Percentiles rank a stretch among this genome's conserved stretches.
These are phyloP conservation scores for Diutina catenulata DNA, from an alignment of 1,139 yeast genomes.

Conservation along the genomic window DNA sequence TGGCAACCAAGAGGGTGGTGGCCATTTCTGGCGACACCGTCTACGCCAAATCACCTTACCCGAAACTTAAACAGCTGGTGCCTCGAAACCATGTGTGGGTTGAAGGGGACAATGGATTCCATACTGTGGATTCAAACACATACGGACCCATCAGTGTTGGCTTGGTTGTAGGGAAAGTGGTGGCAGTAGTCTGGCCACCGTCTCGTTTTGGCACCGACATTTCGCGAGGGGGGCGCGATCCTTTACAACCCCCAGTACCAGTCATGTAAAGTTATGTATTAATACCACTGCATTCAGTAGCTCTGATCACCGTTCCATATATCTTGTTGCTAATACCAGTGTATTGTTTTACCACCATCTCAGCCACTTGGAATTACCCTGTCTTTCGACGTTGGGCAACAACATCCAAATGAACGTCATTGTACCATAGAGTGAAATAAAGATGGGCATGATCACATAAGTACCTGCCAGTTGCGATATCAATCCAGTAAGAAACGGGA, in stretches of 20 bases:
- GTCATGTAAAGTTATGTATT: no score
- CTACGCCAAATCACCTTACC: slow-evolving; percentile 48
- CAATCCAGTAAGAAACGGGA: slow-evolving; percentile 46
- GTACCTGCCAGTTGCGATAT: slow-evolving; percentile 41
- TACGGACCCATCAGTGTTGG: slow-evolving; percentile 84
- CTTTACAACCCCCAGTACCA: no score
- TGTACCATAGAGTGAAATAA: slow-evolving; percentile 25
- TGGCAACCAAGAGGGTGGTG: slow-evolving; percentile 66
- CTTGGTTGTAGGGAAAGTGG: slow-evolving; percentile 63
- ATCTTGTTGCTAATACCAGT: no score
- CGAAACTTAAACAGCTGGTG: slow-evolving; percentile 44
- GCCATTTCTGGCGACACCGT: slow-evolving; percentile 66
- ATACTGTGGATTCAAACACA: slow-evolving; percentile 70
- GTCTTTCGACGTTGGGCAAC: slow-evolving; percentile 24
- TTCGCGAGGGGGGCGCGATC: neutral
- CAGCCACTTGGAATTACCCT: neutral
- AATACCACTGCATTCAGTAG: no score
- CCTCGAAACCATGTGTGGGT: slow-evolving; percentile 88
- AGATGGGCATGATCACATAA: slow-evolving; percentile 43
- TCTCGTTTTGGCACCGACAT: slow-evolving; percentile 19
- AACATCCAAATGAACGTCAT: slow-evolving; percentile 33
- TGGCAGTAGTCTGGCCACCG: slow-evolving; percentile 56
- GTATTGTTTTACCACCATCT: no score
- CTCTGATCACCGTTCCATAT: no score
- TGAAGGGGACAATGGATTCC: slow-evolving; percentile 82